Base-by-base conservation (phyloP, 768 basidiomycete genomes). In the Suillus subaureus region DNA sequence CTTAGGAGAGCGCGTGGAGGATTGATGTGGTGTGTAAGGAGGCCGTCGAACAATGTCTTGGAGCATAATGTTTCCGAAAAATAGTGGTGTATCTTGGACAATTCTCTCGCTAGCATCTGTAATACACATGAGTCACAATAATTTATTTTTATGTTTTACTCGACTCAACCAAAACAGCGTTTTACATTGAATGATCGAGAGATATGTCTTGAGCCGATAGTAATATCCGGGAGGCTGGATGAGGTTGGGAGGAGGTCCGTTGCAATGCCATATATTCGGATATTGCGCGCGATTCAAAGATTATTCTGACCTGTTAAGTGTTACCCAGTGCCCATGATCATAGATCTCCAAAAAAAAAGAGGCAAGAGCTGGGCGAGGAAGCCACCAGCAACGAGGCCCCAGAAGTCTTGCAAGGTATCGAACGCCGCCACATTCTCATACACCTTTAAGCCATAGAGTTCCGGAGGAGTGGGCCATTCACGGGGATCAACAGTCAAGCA, bases 1-100 rank as follows among this genome's bases (percentile, higher is more conserved):
- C 16, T 31, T 3, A 67, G 69, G 21, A 23, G 13, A 33, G 35
- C 67, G 3, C 68, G 70, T 16, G 68, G 68, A 39, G 64, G 70
- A 11, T 7, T 72, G 39, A 28, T 67, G 47, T 62, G 64, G 16
- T 73, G 64, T 42, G 26, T 21, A 28, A 42, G 40, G 40, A 21
- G 40, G 12, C 40, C 58, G 11, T 28, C 39, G 6, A 13, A 4
- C 18, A 12, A 26, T 26, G 23, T 42, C 26, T 60, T 11, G 57
- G 39, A 28, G 6, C 57, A 42, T 28, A 40, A 40, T 28, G 39
- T 60, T 40, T 28, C 18, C 11, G 11, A 60, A 42, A 60, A 60
- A 21, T 42, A 60, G 3, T 60, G 39, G 6, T 60, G 40, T 42
- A 60, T 60, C 12, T 21, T 31, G 23, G 23, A 23, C 12, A 2